Evolutionary conservation across 75 land plant genomes (phyloP).

Genomic region (Ceratopteris richardii): DNA sequence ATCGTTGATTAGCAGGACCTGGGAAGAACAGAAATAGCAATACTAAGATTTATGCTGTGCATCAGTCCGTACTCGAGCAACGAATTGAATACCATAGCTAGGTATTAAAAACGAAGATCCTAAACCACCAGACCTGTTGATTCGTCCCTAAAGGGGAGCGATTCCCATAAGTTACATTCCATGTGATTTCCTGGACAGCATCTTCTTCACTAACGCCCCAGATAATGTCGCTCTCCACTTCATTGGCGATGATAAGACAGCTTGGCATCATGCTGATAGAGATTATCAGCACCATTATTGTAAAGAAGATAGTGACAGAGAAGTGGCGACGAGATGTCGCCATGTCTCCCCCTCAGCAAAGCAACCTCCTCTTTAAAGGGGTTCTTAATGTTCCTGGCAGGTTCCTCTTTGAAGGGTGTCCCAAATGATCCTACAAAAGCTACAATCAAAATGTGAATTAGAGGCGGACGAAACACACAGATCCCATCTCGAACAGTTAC

Average conservation of each 20-base stretch:
- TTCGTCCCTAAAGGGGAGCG: constrained; percentile 29
- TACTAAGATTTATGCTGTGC: no score
- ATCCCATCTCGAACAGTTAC: no score
- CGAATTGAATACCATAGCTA: not conserved
- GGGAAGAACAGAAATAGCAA: constrained; percentile 2
- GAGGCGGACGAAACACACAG: no score
- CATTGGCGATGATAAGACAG: not conserved
- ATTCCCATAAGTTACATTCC: constrained; percentile 35
- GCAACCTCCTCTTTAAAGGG: no score
- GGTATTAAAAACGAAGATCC: not conserved
- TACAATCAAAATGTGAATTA: no score
- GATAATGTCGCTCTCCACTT: not conserved
- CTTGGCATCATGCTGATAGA: not conserved
- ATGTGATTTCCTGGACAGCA: constrained; percentile 26
- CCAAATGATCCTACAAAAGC: no score
- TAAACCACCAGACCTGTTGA: constrained; percentile 13
- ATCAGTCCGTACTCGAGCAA: not conserved
- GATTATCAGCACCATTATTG: not conserved
- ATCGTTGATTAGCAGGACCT: constrained; percentile 70
- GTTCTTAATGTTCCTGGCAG: no score
- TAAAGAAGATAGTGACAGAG: not conserved
- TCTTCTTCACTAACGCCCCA: constrained; percentile 22
- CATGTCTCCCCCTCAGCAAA: no score
- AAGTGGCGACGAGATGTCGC: constrained; percentile 3
- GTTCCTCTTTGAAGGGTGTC: no score